phyloP scores from a whole-genome alignment of 2,329 filamentous ascomycete species.

The Aspergillus sp. region DNA sequence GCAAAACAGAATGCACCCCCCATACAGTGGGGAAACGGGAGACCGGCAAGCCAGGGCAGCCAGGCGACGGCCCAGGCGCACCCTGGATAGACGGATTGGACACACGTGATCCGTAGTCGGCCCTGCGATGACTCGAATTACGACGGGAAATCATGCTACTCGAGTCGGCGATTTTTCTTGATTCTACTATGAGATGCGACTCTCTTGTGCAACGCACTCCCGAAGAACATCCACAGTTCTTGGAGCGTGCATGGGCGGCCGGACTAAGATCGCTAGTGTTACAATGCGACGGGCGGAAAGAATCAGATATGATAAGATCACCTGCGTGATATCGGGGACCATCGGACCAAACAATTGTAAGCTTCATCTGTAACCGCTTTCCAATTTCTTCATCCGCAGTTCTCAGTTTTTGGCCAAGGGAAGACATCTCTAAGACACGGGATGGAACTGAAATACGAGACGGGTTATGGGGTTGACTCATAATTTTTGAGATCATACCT shows the following conservation, averaged over 20 bases:
- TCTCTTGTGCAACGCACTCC: not conserved
- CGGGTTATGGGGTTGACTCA: not conserved
- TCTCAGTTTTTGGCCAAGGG: not conserved
- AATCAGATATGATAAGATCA: constrained; percentile 30
- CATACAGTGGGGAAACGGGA: constrained; percentile 8
- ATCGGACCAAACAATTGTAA: not conserved
- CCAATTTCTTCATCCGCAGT: not conserved
- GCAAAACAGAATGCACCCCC: constrained; percentile 13
- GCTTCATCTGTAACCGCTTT: not conserved
- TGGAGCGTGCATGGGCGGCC: constrained; percentile 5
- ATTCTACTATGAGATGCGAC: no score
- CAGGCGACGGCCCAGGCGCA: not conserved
- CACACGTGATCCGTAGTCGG: not conserved
- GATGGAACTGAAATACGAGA: no score
- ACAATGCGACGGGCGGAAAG: constrained; percentile 7
- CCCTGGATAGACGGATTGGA: not conserved
- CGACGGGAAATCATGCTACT: not conserved
- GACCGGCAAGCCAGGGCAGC: not conserved
- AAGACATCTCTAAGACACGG: no score
- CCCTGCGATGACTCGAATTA: not conserved
- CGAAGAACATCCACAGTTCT: not conserved
- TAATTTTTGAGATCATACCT: not conserved
- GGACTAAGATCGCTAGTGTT: constrained; percentile 11
- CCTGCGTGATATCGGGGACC: constrained; percentile 11
- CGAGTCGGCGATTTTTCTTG: no score